A percentile compares a stretch with the other conserved stretches of the same genome.
Evolutionary conservation across 495 filamentous ascomycete genomes (phyloP).

Genomic region (Podospora anserina): DNA sequence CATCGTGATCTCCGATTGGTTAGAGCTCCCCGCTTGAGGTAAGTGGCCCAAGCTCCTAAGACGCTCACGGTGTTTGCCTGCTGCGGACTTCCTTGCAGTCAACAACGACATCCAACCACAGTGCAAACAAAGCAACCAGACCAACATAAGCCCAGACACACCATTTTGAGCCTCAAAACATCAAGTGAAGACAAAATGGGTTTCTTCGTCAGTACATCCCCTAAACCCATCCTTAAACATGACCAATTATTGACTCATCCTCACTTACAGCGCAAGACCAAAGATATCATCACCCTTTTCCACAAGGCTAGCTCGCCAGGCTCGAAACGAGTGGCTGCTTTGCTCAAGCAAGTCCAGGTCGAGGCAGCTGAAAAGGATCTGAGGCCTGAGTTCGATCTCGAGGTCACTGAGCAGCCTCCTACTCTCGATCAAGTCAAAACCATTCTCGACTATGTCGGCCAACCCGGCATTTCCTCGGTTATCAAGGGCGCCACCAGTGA

Average conservation of each 20-base stretch:
- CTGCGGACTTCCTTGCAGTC: not conserved
- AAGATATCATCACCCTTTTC: constrained; percentile 94
- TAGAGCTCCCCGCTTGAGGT: not conserved
- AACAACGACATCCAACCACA: not conserved
- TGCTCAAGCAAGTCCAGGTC: constrained; percentile 73
- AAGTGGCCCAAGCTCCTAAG: not conserved
- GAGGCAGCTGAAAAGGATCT: constrained; percentile 55
- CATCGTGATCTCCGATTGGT: not conserved
- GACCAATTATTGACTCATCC: not conserved
- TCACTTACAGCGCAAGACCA: constrained; percentile 54
- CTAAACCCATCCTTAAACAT: not conserved
- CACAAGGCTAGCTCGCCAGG: constrained; percentile 66
- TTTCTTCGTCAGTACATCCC: not conserved
- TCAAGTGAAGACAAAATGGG: not conserved
- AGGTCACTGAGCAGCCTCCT: constrained; percentile 76
- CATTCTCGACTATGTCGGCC: constrained; percentile 81
- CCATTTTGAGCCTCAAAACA: not conserved
- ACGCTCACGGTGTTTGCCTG: not conserved
- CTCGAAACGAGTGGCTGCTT: constrained; percentile 63
- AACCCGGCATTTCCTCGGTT: constrained; percentile 53
- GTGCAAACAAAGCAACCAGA: not conserved
- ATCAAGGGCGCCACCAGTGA: constrained; percentile 67
- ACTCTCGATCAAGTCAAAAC: constrained; percentile 80
- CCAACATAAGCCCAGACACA: constrained; percentile 2
- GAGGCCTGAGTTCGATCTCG: constrained; percentile 71